These are phyloP conservation scores for Hanseniaspora guilliermondii DNA, from an alignment of 805 yeast genomes.

Conservation along the genomic window DNA sequence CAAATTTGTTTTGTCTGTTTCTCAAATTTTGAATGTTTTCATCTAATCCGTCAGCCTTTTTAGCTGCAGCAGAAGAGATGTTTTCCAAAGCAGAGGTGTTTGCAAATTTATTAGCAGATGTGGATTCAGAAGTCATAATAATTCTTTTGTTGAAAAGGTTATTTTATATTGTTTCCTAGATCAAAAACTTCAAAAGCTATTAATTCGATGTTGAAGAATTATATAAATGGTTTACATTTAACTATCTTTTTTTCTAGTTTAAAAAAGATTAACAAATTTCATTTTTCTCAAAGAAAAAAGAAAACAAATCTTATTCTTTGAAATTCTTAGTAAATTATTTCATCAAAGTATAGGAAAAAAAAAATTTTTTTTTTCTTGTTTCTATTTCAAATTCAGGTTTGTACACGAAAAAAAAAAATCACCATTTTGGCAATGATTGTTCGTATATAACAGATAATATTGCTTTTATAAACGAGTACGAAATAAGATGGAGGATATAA, in stretches of 20 bases:
- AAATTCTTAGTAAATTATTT: too few relatives aligned
- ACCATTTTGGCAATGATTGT: too few relatives aligned
- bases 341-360: too few relatives aligned
- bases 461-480: too few relatives aligned
- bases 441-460: too few relatives aligned
- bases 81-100: slow-evolving; percentile 10
- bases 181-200: not conserved
- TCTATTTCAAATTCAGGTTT: too few relatives aligned
- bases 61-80: slow-evolving; percentile 5
- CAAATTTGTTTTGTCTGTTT: slow-evolving; percentile 44
- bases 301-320: too few relatives aligned
- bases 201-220: slow-evolving; percentile 9
- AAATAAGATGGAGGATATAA: too few relatives aligned
- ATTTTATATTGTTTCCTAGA: not conserved
- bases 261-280: too few relatives aligned
- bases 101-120: not conserved
- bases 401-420: too few relatives aligned
- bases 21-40: slow-evolving; percentile 19
- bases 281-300: too few relatives aligned
- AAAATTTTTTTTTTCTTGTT: too few relatives aligned
- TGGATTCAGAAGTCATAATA: not conserved
- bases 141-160: slow-evolving; percentile 3
- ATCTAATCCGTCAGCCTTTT: not conserved
- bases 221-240: not conserved
- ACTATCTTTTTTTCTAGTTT: not conserved